phyloP scores from a whole-genome alignment of 225 moss, liverwort and hornwort species.

The Climacium dendroides region DNA sequence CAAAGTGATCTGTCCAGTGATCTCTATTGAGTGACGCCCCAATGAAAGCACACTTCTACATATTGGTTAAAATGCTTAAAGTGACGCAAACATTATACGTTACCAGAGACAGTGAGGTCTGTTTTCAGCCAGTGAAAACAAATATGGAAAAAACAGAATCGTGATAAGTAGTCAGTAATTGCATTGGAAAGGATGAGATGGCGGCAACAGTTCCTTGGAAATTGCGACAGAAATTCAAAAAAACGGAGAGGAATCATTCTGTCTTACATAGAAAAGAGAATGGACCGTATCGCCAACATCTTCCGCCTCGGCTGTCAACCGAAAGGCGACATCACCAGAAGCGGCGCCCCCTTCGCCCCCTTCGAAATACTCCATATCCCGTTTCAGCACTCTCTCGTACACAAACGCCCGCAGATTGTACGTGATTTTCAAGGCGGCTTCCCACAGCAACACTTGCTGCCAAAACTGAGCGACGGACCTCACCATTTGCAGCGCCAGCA shows the following conservation, averaged over 20 bases:
- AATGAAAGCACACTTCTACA: not conserved
- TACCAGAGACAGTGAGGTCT: not conserved
- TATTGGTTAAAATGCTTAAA: not conserved
- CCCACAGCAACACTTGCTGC: constrained; percentile 87
- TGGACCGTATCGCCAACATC: constrained; percentile 89
- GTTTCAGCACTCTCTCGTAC: constrained; percentile 47
- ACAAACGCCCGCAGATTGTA: constrained; percentile 61
- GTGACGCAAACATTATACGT: not conserved
- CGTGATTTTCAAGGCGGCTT: constrained; percentile 65
- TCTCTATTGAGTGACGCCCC: not conserved
- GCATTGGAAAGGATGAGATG: not conserved
- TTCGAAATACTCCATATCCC: constrained; percentile 89
- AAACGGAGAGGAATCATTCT: not conserved
- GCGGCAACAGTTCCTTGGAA: not conserved
- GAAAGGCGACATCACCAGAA: constrained; percentile 78
- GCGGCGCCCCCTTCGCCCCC: constrained; percentile 61
- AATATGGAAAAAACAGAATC: not conserved
- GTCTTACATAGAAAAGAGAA: constrained; percentile 60
- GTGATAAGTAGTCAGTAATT: not conserved
- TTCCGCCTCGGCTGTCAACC: constrained; percentile 84
- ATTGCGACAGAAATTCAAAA: not conserved
- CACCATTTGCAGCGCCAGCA: constrained; percentile 42
- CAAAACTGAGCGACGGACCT: constrained; percentile 70
- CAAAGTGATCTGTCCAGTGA: not conserved
- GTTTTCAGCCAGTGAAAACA: not conserved